Base-by-base conservation (phyloP, 768 basidiomycete genomes). In the Boletus pseudopeckii region DNA sequence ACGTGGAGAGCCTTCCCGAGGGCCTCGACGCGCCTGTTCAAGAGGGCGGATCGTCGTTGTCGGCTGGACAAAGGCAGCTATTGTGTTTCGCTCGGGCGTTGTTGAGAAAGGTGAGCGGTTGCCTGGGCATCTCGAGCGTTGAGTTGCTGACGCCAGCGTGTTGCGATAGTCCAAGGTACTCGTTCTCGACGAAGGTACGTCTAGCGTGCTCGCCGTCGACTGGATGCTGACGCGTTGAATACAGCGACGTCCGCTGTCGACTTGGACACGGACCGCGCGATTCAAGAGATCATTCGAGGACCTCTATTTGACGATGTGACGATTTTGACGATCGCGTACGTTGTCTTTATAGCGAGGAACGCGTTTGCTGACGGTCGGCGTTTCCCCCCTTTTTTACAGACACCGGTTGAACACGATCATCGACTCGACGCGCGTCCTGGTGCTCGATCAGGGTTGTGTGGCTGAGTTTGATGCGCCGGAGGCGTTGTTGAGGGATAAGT, bases 1-100 rank as follows among this genome's bases (percentile, higher is more conserved):
- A 84, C 63, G 75, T 90, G 17, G 83, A 89, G 55, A 76, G 69
- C 17, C 71, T 90, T 3, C 74, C 86, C 0, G 84, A 81, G 52
- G 81, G 82, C 18, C 75, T 92, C 7, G 91, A 93, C 66, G 82
- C 89, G 1, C 73, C 77, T 3, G 84, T 93, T 18, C 73, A 81
- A 53, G 91, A 93, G 71, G 89, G 85, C 9, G 92, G 92, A 0
- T 80, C 82, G 22, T 92, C 92, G 8, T 74, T 97, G 45, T 90
- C 87, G 9, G 74, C 88, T 26, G 95, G 95, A 6, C 94, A 97
- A 67, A 72, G 88, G 37, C 95, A 97, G 65, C 71, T 98, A 5
- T 66, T 98, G 11, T 97, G 92, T 67, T 93, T 97, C 64, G 89
- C 94, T 1, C 73, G 93, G 48, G 93, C 93, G 1, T 68, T 95